These are phyloP conservation scores for Trichoderma koningiopsis DNA, from an alignment of 2,329 filamentous ascomycete species.

Conservation along the genomic window DNA sequence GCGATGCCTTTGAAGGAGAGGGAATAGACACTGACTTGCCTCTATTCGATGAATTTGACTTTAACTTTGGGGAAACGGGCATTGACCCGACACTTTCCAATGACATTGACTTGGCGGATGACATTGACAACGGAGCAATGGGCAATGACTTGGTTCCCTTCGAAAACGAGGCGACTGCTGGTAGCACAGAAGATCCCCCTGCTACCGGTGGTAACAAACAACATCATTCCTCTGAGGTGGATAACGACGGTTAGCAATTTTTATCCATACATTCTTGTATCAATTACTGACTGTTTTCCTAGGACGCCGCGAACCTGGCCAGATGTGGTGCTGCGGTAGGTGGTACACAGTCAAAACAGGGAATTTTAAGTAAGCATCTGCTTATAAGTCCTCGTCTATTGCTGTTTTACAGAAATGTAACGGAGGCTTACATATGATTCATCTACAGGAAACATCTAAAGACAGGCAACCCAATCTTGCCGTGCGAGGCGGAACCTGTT, in stretches of 20 bases:
- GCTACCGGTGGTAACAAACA: too few relatives aligned
- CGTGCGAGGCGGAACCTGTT: not conserved
- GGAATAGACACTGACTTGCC: too few relatives aligned
- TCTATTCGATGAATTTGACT: not conserved
- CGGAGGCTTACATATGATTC: not conserved
- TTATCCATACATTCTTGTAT: too few relatives aligned
- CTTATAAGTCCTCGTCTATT: not conserved
- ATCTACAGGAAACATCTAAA: not conserved
- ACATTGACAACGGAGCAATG: not conserved
- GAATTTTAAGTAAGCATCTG: too few relatives aligned
- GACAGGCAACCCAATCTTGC: not conserved
- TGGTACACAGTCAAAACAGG: not conserved
- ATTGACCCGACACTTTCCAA: too few relatives aligned
- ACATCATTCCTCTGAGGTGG: not conserved
- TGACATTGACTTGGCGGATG: not conserved
- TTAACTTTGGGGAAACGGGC: not conserved
- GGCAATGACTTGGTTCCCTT: not conserved
- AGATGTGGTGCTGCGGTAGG: not conserved
- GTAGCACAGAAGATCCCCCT: not conserved
- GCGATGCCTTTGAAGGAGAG: too few relatives aligned
- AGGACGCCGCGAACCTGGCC: not conserved
- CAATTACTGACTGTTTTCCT: not conserved
- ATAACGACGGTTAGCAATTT: not conserved
- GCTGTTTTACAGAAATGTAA: not conserved
- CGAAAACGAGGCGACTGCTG: not conserved